These are phyloP conservation scores for Xylariaceae sp. DNA, from an alignment of 2,329 filamentous ascomycete species.

Conservation along the genomic window DNA sequence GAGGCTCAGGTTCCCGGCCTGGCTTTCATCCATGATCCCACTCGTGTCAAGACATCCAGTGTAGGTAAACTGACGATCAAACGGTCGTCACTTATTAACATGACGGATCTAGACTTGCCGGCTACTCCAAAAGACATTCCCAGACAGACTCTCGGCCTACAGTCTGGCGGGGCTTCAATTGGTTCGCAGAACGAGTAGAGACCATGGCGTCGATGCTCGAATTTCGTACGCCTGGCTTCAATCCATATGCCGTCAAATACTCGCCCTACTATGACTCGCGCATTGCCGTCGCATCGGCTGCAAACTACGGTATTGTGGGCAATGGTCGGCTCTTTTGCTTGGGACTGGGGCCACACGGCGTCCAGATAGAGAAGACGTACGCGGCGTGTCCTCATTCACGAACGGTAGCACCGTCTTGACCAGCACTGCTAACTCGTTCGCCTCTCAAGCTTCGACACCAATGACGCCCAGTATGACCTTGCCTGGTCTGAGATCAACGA, in stretches of 20 bases:
- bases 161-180: slow-evolving; percentile 8
- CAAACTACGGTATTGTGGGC: slow-evolving; percentile 95
- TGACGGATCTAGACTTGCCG: background rate
- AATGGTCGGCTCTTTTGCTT: slow-evolving; percentile 88
- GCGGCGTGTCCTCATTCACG: slow-evolving; percentile 19
- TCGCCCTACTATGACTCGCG: slow-evolving; percentile 96
- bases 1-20: slow-evolving; percentile 24
- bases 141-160: background rate
- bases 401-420: background rate
- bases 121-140: background rate
- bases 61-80: background rate
- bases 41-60: too few species aligned
- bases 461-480: slow-evolving; percentile 92
- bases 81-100: slow-evolving; percentile 16
- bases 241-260: slow-evolving; percentile 96
- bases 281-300: slow-evolving; percentile 82
- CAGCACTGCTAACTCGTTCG: slow-evolving; percentile 8
- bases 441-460: slow-evolving; percentile 78
- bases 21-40: slow-evolving; percentile 6
- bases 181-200: slow-evolving; percentile 1
- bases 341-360: slow-evolving; percentile 75
- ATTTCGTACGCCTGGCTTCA: slow-evolving; percentile 88
- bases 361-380: slow-evolving; percentile 78
- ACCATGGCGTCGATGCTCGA: slow-evolving; percentile 70
- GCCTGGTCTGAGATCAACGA: slow-evolving; percentile 96